Base-by-base conservation (phyloP, 257 asterid species). In the Anisodus tanguticus region DNA sequence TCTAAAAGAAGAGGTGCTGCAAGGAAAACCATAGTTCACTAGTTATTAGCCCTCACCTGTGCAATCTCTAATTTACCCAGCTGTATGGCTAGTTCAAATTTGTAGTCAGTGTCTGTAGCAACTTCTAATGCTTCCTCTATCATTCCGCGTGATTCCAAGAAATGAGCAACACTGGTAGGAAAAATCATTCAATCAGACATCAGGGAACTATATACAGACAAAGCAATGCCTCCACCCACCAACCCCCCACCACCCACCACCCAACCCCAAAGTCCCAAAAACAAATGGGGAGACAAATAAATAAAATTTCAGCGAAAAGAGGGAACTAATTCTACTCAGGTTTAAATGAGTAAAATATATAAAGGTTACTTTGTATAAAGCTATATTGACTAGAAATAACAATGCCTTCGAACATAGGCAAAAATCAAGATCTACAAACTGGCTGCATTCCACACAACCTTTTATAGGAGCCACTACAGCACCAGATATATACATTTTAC, bases 101-200 rank as follows among this genome's bases (percentile, higher is more conserved):
- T 92, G 92, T 97, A 95, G 86, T 97, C 99, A 37, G 97, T 93
- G 81, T 97, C 99, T 72, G 97, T 93, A 60, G 99, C 99, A 85
- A 97, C 93, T 89, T 91, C 95, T 72, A 97, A 88, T 81, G 99
- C 99, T 76, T 95, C 98, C 90, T 91, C 97, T 85, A 90, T 89
- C 97, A 95, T 97, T 79, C 95, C 99, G 19, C 99, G 95, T 59
- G 99, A 97, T 86, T 97, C 98, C 93, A 95, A 90, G 93, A 95
- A 95, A 85, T 84, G 98, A 55, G 98, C 98, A 85, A 95, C 98
- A 85, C 98, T 95, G 87, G 80, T 79, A 77, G 54, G 39, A 9
- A 53, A 15, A 77, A 68, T 9, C 57, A 68, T 53, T 54, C 53
- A 66, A 51, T 68, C 7, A 37, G 45, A 31, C 31, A 54, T 55